Evolutionary conservation across 352 stramenopile species (phyloP).

Genomic region (Globisporangium solare): DNA sequence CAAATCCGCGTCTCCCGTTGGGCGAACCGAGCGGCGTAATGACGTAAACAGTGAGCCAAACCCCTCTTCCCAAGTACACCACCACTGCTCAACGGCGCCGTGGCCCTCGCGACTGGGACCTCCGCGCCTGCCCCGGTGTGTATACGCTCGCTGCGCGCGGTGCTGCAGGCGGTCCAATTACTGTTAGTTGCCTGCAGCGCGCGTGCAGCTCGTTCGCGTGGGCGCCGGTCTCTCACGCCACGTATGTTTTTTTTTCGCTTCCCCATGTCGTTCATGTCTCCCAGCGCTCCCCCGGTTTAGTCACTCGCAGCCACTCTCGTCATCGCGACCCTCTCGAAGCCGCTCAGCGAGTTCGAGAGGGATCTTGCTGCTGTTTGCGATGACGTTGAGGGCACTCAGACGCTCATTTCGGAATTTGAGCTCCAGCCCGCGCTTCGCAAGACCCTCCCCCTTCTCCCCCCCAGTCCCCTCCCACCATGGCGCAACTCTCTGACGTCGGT

Average conservation of each 20-base stretch:
- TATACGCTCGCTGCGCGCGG: no score
- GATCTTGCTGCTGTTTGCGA: background rate
- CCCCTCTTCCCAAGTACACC: background rate
- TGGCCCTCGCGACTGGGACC: no score
- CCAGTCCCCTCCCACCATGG: conserved; percentile 27
- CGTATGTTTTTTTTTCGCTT: no score
- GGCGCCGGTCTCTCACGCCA: background rate
- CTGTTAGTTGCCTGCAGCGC: no score
- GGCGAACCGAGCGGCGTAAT: background rate
- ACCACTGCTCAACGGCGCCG: no score
- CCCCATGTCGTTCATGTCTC: conserved; percentile 2
- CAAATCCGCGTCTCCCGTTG: no score
- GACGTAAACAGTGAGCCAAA: conserved; percentile 2
- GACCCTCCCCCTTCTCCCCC: conserved; percentile 5
- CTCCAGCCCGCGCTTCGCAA: conserved; percentile 12
- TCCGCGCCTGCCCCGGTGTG: no score
- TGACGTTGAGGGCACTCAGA: conserved; percentile 4
- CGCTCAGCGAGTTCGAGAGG: conserved; percentile 15
- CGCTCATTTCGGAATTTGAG: conserved; percentile 25
- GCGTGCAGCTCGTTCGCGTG: no score
- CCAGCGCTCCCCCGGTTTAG: background rate
- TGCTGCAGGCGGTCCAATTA: no score
- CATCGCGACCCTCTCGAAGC: conserved; percentile 1
- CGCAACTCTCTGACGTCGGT: conserved; percentile 78
- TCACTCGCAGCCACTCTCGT: background rate